phyloP scores from a whole-genome alignment of 148 eudicot genomes.

The Rhododendron ferrugineum region DNA sequence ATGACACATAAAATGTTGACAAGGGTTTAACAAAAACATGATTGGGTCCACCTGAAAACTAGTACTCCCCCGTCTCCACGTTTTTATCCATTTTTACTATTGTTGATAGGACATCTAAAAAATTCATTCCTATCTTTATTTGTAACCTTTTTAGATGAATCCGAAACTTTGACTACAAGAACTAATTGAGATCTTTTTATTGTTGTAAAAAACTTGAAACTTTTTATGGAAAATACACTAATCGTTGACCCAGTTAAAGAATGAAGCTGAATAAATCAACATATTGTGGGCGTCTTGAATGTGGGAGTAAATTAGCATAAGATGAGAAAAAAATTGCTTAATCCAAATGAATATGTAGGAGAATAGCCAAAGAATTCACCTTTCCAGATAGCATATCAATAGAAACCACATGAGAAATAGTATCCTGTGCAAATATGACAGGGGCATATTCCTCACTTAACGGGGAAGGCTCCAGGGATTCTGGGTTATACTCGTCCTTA shows the following conservation, averaged over 20 bases:
- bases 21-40: neutral
- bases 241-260: neutral
- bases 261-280: neutral
- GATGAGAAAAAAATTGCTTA: neutral
- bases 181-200: neutral
- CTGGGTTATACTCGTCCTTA: conserved; percentile 57
- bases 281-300: neutral
- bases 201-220: neutral
- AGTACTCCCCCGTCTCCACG: neutral
- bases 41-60: neutral
- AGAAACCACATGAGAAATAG: conserved; percentile 76
- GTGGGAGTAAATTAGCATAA: neutral
- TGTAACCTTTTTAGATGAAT: neutral
- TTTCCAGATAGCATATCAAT: conserved; percentile 86
- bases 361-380: conserved; percentile 29
- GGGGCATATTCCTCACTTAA: conserved; percentile 90
- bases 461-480: conserved; percentile 67
- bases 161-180: neutral
- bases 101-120: neutral
- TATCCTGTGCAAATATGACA: conserved; percentile 97
- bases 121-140: neutral
- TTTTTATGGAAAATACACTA: neutral
- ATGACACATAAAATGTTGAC: neutral
- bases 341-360: neutral
- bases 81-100: neutral